Evolutionary conservation across 495 filamentous ascomycete genomes (phyloP), one percentile per base, ranked within the genome.

Genomic region (Penicillium roqueforti): DNA sequence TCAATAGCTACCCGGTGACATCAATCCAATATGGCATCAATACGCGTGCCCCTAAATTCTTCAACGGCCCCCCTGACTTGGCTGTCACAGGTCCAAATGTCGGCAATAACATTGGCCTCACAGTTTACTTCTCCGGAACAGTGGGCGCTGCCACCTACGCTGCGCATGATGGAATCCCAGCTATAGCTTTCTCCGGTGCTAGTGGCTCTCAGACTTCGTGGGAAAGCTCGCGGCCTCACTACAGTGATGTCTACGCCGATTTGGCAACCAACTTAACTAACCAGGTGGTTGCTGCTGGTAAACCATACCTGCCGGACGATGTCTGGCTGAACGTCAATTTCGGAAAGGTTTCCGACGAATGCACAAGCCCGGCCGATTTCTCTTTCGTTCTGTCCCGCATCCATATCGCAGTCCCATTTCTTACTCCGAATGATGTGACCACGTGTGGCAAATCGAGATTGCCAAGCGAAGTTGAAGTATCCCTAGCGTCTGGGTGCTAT

Each of bases 251-350:
- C 9, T 87, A 87, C 56, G 83, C 83, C 1, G 73, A 84, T 44
- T 71, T 87, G 3, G 75, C 85, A 6, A 70, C 76, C 14, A 81
- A 78, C 31, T 52, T 88, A 3, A 82, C 79, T 7, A 67, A 83
- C 18, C 67, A 68, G 1, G 50, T 87, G 7, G 45, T 84, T 1
- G 69, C 60, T 8, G 71, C 79, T 8, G 82, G 82, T n/a, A 70
- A 65, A 10, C 85, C 85, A 0, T 87, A 84, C 49, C 71, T 87
- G 1, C 83, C 84, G 0, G 52, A 66, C 0, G 70, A 77, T 41
- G 71, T 79, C 11, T 88, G 76, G 75, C 73, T 88, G 42, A 87
- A 87, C 53, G 83, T 87, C 47, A 87, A 88, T 64, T 87, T 83
- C 60, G 78, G 79, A 3, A 65, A 68, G 10, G 76, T 83, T 11